Base-by-base conservation (phyloP, 2,329 filamentous ascomycete genomes). In the Penicillium digitatum region DNA sequence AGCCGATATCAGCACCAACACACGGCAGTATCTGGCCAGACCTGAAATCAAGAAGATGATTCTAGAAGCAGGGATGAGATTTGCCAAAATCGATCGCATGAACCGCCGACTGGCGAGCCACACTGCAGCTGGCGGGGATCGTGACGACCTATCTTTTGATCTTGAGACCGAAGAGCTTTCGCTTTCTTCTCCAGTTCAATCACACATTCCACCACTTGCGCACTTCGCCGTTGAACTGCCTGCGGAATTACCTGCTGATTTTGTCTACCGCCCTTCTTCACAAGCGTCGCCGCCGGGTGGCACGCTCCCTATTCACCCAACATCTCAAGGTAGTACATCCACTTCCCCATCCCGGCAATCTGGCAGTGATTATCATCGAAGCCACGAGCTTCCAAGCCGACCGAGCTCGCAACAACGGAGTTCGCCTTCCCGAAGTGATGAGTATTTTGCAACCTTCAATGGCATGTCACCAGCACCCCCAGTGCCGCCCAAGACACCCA, bases 1-100 rank as follows among this genome's bases (percentile, higher is more conserved):
- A n/a, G 87, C 89, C 26, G 93, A 96, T 49, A 97, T 99, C 75
- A 96, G 90, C 76, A 96, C 90, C 14, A 87, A 87, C 69, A 99
- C 94, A 0, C 83, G 89, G 62, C 84, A 87, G 60, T 99, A 97
- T 69, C 82, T 99, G 50, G 78, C 81, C 8, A 87, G 87, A 58
- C 79, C 82, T 11, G 85, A 85, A 0, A 87, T 95, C 55, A 89
- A 95, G 70, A 81, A 78, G 63, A 89, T 90, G 81, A 89, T 90
- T 7, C 79, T 88, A 50, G 83, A 87, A 53, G 86, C 91, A 0
- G 87, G 93, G 0, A 81, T 84, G 9, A 95, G 93, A 72, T 78
- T 97, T 63, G 89, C 89, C 58, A 90, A 89, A 73, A 91, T 96
- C 60, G 81, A 92, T 66, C 83, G 86, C 57, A 88, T 89, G 60